Percentiles rank a stretch among this genome's conserved stretches.
These are phyloP conservation scores for Theileria equi DNA, from an alignment of 169 alveolate species.

Conservation along the genomic window DNA sequence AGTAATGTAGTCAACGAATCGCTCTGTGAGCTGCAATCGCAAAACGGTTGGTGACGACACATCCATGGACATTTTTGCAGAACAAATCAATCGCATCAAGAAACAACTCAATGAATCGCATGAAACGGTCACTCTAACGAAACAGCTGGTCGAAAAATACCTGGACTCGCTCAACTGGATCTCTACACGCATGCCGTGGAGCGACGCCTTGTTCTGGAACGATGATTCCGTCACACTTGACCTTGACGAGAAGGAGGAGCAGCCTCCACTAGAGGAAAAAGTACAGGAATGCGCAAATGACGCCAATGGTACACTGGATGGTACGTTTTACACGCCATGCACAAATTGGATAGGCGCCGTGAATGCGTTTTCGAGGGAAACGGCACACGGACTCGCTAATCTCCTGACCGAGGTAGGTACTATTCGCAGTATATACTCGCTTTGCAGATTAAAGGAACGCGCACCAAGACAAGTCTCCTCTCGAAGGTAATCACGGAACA, in stretches of 20 bases:
- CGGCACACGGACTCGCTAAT: constrained; percentile 31
- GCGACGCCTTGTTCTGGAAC: too few relatives aligned
- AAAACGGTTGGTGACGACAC: constrained; percentile 38
- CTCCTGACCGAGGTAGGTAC: constrained; percentile 29
- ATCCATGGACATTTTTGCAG: not conserved
- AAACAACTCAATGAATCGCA: constrained; percentile 32
- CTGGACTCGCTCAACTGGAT: constrained; percentile 54
- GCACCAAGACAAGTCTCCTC: constrained; percentile 32
- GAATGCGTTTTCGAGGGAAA: constrained; percentile 6
- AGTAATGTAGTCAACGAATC: constrained; percentile 37
- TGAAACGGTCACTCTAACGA: constrained; percentile 30
- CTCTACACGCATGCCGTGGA: constrained; percentile 36
- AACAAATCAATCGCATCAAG: constrained; percentile 45
- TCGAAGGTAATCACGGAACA: constrained; percentile 30
- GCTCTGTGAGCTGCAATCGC: constrained; percentile 44
- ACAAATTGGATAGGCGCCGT: constrained; percentile 14
- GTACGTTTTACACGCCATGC: not conserved
- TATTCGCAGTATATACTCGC: not conserved
- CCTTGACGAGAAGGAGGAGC: not conserved
- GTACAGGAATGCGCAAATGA: not conserved
- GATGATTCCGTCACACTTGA: constrained; percentile 4
- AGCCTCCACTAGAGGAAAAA: not conserved
- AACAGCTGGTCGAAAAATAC: constrained; percentile 43
- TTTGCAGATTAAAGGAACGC: constrained; percentile 13
- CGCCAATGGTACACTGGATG: not conserved